Percentiles rank a stretch among this genome's conserved stretches.
These are phyloP conservation scores for Breynia disticha DNA, from an alignment of 441 rosid genomes.

Conservation along the genomic window DNA sequence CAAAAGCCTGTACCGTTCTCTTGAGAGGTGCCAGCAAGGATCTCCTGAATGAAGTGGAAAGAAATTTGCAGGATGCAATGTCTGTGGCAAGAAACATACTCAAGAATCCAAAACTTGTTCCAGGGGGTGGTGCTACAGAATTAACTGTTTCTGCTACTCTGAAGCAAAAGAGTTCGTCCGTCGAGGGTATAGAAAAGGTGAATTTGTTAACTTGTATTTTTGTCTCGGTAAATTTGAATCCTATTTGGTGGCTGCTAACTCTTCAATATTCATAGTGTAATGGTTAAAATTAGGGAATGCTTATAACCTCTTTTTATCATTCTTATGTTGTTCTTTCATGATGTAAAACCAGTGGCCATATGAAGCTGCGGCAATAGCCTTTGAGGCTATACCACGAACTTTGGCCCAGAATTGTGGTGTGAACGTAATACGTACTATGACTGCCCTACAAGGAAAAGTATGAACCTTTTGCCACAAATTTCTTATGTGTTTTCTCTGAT, in stretches of 20 bases:
- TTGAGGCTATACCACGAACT: slow-evolving; percentile 88
- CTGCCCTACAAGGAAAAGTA: slow-evolving; percentile 87
- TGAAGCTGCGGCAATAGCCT: slow-evolving; percentile 93
- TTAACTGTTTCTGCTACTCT: slow-evolving; percentile 78
- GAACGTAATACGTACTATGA: slow-evolving; percentile 87
- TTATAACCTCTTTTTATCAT: neutral
- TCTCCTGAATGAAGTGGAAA: slow-evolving; percentile 87
- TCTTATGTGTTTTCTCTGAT: neutral
- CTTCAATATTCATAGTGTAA: neutral
- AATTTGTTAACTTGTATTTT: neutral
- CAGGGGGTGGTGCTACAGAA: slow-evolving; percentile 92
- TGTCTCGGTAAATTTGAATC: slow-evolving; percentile 1
- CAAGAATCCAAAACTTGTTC: slow-evolving; percentile 90
- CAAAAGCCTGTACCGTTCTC: slow-evolving; percentile 85
- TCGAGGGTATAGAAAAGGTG: slow-evolving; percentile 93
- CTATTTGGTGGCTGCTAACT: neutral
- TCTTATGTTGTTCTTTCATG: neutral
- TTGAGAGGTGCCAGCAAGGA: slow-evolving; percentile 94
- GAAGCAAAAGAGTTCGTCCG: slow-evolving; percentile 79
- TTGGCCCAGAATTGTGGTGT: slow-evolving; percentile 94
- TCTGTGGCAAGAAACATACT: slow-evolving; percentile 91
- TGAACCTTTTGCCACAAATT: neutral
- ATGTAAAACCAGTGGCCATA: slow-evolving; percentile 71
- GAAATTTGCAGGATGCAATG: slow-evolving; percentile 98
- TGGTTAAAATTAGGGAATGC: neutral